phyloP scores from a whole-genome alignment of 345 rosid genomes.

The Dipteronia dyeriana region DNA sequence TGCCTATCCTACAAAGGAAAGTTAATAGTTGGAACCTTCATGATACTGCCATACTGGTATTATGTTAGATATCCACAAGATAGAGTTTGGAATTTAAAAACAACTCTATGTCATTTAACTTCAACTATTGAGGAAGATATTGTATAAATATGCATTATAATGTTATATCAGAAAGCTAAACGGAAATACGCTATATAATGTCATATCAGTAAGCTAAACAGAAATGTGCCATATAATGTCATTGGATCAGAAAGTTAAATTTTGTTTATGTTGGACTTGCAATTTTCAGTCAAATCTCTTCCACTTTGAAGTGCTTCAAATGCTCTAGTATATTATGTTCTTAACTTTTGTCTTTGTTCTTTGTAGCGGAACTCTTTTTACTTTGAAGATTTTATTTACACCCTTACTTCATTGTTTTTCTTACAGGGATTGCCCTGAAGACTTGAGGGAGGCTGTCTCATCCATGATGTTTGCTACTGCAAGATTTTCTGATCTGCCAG shows the following conservation, averaged over 20 bases:
- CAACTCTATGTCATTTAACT: not conserved
- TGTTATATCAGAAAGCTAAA: not conserved
- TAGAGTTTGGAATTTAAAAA: not conserved
- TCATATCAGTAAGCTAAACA: not conserved
- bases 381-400: not conserved
- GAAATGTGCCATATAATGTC: not conserved
- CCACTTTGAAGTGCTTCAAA: not conserved
- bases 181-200: not conserved
- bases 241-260: conserved; percentile 1
- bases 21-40: not conserved
- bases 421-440: conserved; percentile 87
- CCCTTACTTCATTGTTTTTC: conserved; percentile 5
- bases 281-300: not conserved
- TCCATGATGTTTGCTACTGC: conserved; percentile 95
- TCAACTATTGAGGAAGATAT: not conserved
- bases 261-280: not conserved
- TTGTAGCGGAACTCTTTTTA: not conserved
- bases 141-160: not conserved
- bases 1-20: not conserved
- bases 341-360: not conserved
- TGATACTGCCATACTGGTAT: no score
- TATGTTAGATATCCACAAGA: not conserved
- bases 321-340: not conserved
- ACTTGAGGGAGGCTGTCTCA: conserved; percentile 75
- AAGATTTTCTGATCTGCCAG: conserved; percentile 89